Evolutionary conservation across 306 rosid genomes (phyloP), one percentile per base, ranked within the genome.

Genomic region (Cucurbita pepo): DNA sequence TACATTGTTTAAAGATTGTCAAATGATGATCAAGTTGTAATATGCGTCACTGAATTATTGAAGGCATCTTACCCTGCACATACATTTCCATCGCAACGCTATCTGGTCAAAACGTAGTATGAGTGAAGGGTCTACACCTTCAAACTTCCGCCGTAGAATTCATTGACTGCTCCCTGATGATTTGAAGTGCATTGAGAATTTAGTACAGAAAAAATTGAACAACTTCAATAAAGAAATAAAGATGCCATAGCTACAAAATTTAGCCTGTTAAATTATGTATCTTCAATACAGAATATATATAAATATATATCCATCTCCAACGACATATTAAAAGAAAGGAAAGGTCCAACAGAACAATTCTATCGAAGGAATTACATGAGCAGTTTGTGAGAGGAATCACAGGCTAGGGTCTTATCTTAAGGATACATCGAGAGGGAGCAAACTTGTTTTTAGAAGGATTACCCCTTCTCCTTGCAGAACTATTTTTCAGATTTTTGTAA

Each of bases 131-230:
- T 21, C 75, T 71, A 71, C 63, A 52, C 52, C 63, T 83, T 77
- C 80, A 92, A 87, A 71, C 80, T 88, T 71, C 98, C 98, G 45
- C 96, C 98, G 79, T 88, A 92, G 66, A 72, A 73, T 81, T 88
- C 96, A 77, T 84, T 85, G 52, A 90, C 85, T 65, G 91, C 84
- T 25, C 84, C 91, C 98, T 75, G 74, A 72, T 60, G 77, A 61
- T 69, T 71, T 56, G 60, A 76, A 36, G 19, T 56, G n/a, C 75
- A 55, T 16, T 37, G 25, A 61, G 13, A 37, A 61, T 8, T 8
- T 7, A 4, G 47, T 15, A 16, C 6, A 37, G 11, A 16, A 61
- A 60, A 61, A 5, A 8, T 3, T 61, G 16, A 61, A 37, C 69
- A 61, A 37, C 69, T 61, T 61, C 11, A 3, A 4, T 37, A 40